phyloP scores from a whole-genome alignment of 805 yeast species.

The Danielozyma ontarioensis region DNA sequence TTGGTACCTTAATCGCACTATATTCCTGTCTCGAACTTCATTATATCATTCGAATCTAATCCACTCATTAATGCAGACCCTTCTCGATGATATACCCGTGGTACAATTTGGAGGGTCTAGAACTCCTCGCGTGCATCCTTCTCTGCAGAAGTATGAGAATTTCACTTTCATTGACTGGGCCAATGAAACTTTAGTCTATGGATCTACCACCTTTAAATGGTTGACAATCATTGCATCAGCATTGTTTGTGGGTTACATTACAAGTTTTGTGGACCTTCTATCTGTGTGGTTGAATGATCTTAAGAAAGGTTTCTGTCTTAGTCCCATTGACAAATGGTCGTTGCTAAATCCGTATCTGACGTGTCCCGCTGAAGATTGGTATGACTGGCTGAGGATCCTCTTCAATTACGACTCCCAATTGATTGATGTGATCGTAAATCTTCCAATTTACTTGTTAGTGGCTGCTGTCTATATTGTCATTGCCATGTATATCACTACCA shows the following conservation, averaged over 20 bases:
- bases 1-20: too few relatives aligned
- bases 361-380: slow-evolving; percentile 38
- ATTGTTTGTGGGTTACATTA: slow-evolving; percentile 41
- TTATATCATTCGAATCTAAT: too few relatives aligned
- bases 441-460: slow-evolving; percentile 30
- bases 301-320: slow-evolving; percentile 47
- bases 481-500: slow-evolving; percentile 27
- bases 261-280: slow-evolving; percentile 45
- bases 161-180: slow-evolving; percentile 50
- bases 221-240: slow-evolving; percentile 41
- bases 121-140: neutral
- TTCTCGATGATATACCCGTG: neutral
- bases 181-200: slow-evolving; percentile 29
- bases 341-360: slow-evolving; percentile 38
- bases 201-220: slow-evolving; percentile 38
- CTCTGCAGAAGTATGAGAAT: slow-evolving; percentile 29
- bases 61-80: neutral
- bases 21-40: too few relatives aligned
- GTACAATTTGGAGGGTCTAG: neutral
- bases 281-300: slow-evolving; percentile 49
- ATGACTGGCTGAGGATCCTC: slow-evolving; percentile 30
- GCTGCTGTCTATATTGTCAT: slow-evolving; percentile 18
- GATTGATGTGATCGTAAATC: slow-evolving; percentile 21
- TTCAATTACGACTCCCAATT: slow-evolving; percentile 12
- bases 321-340: slow-evolving; percentile 34